phyloP scores from a whole-genome alignment of 2,329 filamentous ascomycete species.

The Trichothecium roseum region DNA sequence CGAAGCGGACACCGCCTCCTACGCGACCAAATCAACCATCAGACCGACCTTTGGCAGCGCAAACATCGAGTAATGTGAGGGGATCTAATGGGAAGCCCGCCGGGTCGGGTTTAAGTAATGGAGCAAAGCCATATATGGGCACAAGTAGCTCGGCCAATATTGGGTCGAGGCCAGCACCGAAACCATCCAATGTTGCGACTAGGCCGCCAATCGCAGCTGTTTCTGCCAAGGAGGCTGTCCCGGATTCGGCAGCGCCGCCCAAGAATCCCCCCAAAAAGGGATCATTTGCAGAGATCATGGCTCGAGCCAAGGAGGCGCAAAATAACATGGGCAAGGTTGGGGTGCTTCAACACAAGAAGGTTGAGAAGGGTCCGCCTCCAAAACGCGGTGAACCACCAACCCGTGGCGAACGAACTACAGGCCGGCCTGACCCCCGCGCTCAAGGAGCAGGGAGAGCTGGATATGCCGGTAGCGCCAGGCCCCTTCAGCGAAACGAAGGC shows the following conservation, averaged over 20 bases:
- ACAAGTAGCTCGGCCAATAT: constrained; percentile 6
- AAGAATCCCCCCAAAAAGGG: constrained; percentile 55
- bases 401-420: no score
- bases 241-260: constrained; percentile 27
- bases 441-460: constrained; percentile 38
- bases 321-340: constrained; percentile 51
- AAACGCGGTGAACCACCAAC: no score
- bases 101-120: neutral
- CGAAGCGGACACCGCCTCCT: constrained; percentile 17
- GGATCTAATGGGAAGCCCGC: no score
- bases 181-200: constrained; percentile 13
- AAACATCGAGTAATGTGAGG: neutral
- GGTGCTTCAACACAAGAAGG: constrained; percentile 65
- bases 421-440: constrained; percentile 24
- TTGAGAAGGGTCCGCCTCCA: constrained; percentile 40
- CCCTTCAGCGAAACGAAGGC: constrained; percentile 13
- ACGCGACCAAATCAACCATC: constrained; percentile 10
- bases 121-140: neutral
- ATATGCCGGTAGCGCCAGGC: constrained; percentile 21
- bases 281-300: constrained; percentile 65
- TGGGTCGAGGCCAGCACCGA: constrained; percentile 15
- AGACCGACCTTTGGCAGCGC: constrained; percentile 9
- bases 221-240: constrained; percentile 13
- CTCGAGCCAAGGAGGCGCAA: constrained; percentile 58
- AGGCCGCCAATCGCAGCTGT: constrained; percentile 10